These are phyloP conservation scores for Neurospora sp. DNA, from an alignment of 2,329 filamentous ascomycete genomes.

Conservation along the genomic window DNA sequence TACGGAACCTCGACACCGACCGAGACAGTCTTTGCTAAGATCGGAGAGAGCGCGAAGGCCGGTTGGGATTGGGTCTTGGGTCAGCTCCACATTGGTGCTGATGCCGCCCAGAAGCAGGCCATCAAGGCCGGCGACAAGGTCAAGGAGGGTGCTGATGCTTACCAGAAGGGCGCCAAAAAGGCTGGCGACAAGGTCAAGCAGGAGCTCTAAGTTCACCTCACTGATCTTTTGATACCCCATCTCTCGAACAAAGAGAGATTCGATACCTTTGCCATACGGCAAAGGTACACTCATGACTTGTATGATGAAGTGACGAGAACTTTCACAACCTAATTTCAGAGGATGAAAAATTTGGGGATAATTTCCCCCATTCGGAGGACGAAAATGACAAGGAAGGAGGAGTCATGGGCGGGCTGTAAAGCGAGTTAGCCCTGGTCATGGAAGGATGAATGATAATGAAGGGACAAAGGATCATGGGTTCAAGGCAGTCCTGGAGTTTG, in stretches of 20 bases:
- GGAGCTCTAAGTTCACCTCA: not conserved
- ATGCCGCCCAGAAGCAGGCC: slow-evolving; percentile 39
- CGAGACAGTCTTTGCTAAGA: slow-evolving; percentile 55
- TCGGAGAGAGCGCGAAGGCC: slow-evolving; percentile 38
- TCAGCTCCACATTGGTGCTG: slow-evolving; percentile 38
- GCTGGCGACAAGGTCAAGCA: not conserved
- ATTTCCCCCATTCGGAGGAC: not conserved
- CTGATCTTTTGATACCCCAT: not conserved
- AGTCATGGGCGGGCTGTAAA: not conserved
- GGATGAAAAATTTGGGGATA: not conserved
- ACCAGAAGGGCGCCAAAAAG: not conserved
- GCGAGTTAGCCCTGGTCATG: not conserved
- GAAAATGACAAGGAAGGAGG: not conserved
- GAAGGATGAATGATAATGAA: not conserved
- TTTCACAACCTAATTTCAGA: not conserved
- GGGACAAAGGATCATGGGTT: not conserved
- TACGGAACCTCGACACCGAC: slow-evolving; percentile 61
- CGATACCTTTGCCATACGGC: not conserved
- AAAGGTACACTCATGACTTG: not conserved
- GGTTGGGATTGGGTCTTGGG: slow-evolving; percentile 41
- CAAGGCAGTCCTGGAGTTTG: not conserved
- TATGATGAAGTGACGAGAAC: not conserved
- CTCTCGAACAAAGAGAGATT: not conserved
- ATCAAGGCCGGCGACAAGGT: slow-evolving; percentile 27
- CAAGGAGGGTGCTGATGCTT: slow-evolving; percentile 26